Base-by-base conservation (phyloP, 306 rosid genomes). In the Abrus precatorius region DNA sequence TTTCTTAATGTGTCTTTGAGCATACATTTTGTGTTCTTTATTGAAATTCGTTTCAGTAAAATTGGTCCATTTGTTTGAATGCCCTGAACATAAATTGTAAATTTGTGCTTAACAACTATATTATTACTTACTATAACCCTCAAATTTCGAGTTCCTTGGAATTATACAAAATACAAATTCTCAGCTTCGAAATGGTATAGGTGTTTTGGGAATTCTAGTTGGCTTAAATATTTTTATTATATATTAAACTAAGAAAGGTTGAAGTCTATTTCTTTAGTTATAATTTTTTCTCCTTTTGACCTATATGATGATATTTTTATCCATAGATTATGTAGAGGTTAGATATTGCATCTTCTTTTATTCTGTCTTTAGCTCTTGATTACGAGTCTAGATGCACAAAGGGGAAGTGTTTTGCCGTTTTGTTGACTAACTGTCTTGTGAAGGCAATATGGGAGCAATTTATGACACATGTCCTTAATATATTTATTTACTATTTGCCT, bases 401-500 rank as follows among this genome's bases (percentile, higher is more conserved):
- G 1, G 33, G 41, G 57, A 55, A 68, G 43, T 55, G 49, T 70
- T 69, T 66, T 43, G 47, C 45, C 57, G 74, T 75, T 38, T 34
- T 64, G 61, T 28, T 6, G 56, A 41, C 68, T 56, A 29, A 64
- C 83, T 80, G 65, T 78, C 53, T 53, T 62, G 27, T 45, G 69
- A 55, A 38, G 59, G 47, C 49, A 11, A 30, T 75, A 9, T 44
- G 32, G 53, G 69, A 27, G 47, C 68, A 59, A 43, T 66, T 71
- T 27, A 10, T 76, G 49, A 44, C 75, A n/a, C 27, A 65, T 64
- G 56, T 68, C 57, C 70, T 76, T 61, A n/a, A 69, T 54, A 29
- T 83, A 32, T 65, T 47, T 72, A 6, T 60, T 76, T 68, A 14
- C 65, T 68, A 3, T 73, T 4, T 77, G 60, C 50, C 64, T 33